Evolutionary conservation across 306 rosid species (phyloP).

Genomic region (Lathyrus tuberosus): DNA sequence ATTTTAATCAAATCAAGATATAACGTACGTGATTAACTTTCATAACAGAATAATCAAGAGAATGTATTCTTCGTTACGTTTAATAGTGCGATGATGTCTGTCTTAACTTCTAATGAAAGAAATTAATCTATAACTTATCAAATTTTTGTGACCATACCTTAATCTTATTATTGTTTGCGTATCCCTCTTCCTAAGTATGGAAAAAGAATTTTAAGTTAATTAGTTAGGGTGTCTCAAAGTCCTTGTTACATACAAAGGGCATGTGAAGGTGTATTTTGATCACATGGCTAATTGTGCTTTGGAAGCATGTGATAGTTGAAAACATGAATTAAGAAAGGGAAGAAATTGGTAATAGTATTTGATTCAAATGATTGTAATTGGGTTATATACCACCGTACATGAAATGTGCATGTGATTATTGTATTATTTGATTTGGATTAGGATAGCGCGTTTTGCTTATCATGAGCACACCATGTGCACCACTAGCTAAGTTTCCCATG

Average conservation of each 20-base stretch:
- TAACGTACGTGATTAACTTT: slow-evolving; percentile 28
- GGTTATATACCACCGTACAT: slow-evolving; percentile 38
- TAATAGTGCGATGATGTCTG: neutral
- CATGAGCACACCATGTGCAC: slow-evolving; percentile 47
- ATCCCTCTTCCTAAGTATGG: neutral
- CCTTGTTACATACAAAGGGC: neutral
- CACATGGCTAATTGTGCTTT: neutral
- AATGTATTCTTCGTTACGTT: neutral
- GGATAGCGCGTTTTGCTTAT: slow-evolving; percentile 28
- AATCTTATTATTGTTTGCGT: neutral
- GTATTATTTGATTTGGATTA: slow-evolving; percentile 31
- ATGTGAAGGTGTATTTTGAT: slow-evolving; percentile 16
- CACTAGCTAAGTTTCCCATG: slow-evolving; percentile 26
- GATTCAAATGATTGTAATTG: slow-evolving; percentile 39
- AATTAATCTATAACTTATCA: neutral
- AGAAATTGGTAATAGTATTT: neutral
- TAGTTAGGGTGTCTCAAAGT: neutral
- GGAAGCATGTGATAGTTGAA: neutral
- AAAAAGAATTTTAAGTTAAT: neutral
- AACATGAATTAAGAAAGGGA: slow-evolving; percentile 19
- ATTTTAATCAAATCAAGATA: slow-evolving; percentile 32
- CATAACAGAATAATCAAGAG: slow-evolving; percentile 5
- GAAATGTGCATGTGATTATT: slow-evolving; percentile 47
- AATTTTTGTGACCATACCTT: neutral
- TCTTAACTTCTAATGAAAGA: neutral